Conservation (phyloP, 2,329 filamentous ascomycete genomes). For the Epichloe baconii region DNA sequence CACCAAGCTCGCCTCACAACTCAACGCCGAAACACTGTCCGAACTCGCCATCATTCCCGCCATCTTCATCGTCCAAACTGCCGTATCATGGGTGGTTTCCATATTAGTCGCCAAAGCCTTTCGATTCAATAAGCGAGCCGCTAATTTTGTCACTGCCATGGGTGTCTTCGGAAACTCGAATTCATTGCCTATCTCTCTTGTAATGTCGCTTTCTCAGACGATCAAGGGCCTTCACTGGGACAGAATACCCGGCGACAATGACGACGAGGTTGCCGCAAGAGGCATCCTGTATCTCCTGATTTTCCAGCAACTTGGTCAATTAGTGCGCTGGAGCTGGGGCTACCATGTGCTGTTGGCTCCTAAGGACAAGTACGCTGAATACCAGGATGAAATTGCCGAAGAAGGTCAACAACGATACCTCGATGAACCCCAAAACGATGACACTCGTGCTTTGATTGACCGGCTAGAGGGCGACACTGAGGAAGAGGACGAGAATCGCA, state of each 20-base stretch:
- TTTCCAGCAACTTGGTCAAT: slow-evolving; percentile 92
- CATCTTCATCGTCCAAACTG: slow-evolving; percentile 80
- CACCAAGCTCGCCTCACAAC: slow-evolving; percentile 87
- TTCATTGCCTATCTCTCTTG: slow-evolving; percentile 89
- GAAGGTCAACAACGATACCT: slow-evolving; percentile 47
- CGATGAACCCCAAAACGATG: slow-evolving; percentile 27
- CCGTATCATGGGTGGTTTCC: slow-evolving; percentile 73
- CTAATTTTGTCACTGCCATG: slow-evolving; percentile 96
- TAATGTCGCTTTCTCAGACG: slow-evolving; percentile 86
- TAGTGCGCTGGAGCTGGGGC: slow-evolving; percentile 96
- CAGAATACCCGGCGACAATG: slow-evolving; percentile 79
- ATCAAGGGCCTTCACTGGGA: slow-evolving; percentile 89
- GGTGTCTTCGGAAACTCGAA: slow-evolving; percentile 97
- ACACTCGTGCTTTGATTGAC: slow-evolving; percentile 30
- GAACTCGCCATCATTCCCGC: slow-evolving; percentile 91
- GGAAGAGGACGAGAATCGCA: slow-evolving; percentile 22
- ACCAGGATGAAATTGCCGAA: slow-evolving; percentile 39
- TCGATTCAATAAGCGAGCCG: slow-evolving; percentile 69
- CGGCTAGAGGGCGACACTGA: slow-evolving; percentile 24
- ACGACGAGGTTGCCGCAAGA: slow-evolving; percentile 84
- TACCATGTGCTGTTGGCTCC: slow-evolving; percentile 91
- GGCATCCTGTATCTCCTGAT: slow-evolving; percentile 93
- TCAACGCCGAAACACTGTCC: slow-evolving; percentile 78
- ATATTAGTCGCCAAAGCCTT: slow-evolving; percentile 59
- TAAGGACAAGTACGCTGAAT: slow-evolving; percentile 57